phyloP scores from a whole-genome alignment of 352 stramenopile species.

The Peronospora destructor region DNA sequence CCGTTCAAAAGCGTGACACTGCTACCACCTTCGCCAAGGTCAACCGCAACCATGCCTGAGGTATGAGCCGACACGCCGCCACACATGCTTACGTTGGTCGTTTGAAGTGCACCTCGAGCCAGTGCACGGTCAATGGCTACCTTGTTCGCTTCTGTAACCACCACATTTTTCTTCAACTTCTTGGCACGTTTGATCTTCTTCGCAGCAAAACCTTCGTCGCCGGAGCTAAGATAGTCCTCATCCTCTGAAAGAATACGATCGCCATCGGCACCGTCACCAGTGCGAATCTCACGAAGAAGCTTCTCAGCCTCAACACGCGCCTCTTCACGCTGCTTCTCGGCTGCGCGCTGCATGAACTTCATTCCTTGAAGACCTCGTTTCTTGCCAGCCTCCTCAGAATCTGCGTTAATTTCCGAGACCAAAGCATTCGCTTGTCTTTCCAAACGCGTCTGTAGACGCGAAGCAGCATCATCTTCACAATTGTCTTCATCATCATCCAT shows the following conservation, averaged over 20 bases:
- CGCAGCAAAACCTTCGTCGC: conserved; percentile 25
- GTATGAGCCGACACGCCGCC: conserved; percentile 58
- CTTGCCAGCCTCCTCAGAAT: conserved; percentile 42
- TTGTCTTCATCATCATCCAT: conserved; percentile 46
- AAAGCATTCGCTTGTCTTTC: conserved; percentile 66
- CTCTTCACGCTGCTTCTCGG: conserved; percentile 91
- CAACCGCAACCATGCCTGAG: conserved; percentile 54
- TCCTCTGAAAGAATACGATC: conserved; percentile 53
- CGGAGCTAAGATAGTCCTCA: conserved; percentile 41
- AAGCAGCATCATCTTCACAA: conserved; percentile 49
- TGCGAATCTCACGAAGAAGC: conserved; percentile 90
- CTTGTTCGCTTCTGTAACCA: conserved; percentile 47
- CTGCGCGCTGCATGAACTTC: conserved; percentile 97
- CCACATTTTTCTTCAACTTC: conserved; percentile 37
- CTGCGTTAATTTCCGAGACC: conserved; percentile 67
- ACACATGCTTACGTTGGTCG: conserved; percentile 64
- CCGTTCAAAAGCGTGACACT: conserved; percentile 23
- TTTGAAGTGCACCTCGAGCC: conserved; percentile 48
- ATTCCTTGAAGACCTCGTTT: conserved; percentile 90
- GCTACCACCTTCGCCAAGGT: conserved; percentile 48
- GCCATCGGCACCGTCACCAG: conserved; percentile 75
- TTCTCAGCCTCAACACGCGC: conserved; percentile 89
- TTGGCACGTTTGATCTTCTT: conserved; percentile 30
- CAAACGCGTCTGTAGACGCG: conserved; percentile 52
- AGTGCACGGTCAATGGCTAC: conserved; percentile 46